phyloP scores from a whole-genome alignment of 805 yeast species.

The Candida ponderosae region DNA sequence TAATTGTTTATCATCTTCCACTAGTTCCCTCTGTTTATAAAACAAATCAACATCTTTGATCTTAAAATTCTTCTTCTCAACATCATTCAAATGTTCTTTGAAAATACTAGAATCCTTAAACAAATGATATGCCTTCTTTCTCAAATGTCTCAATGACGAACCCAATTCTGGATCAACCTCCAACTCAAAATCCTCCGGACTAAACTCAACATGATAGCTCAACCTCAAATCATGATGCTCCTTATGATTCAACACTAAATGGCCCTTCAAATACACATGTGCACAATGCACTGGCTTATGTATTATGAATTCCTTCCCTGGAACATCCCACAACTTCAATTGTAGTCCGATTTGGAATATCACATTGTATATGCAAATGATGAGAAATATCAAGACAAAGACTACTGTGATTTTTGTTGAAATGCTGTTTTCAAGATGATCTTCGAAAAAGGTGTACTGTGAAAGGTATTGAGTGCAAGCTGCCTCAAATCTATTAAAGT shows the following conservation, averaged over 20 bases:
- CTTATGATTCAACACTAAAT: conserved; percentile 21
- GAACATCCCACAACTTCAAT: conserved; percentile 37
- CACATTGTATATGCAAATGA: conserved; percentile 26
- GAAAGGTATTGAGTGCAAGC: neutral
- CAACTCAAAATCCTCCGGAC: conserved; percentile 68
- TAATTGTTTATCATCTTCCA: conserved; percentile 37
- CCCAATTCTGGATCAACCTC: conserved; percentile 60
- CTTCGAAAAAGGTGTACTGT: conserved; percentile 6
- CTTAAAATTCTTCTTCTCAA: conserved; percentile 9
- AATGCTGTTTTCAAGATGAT: conserved; percentile 16
- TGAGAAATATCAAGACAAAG: conserved; percentile 10
- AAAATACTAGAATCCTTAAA: conserved; percentile 37
- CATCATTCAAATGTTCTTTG: conserved; percentile 11
- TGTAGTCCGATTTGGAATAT: conserved; percentile 36
- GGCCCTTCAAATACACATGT: conserved; percentile 52
- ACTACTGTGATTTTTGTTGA: conserved; percentile 17
- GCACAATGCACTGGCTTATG: conserved; percentile 77
- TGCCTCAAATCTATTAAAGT: neutral
- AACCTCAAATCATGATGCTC: conserved; percentile 12
- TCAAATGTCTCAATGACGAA: conserved; percentile 54
- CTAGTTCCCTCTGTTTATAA: conserved; percentile 22
- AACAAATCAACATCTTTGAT: conserved; percentile 29
- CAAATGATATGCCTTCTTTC: conserved; percentile 46
- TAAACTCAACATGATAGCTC: conserved; percentile 63
- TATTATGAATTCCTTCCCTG: conserved; percentile 54